These are phyloP conservation scores for Penicillium roqueforti DNA, from an alignment of 495 filamentous ascomycete species.

Conservation along the genomic window DNA sequence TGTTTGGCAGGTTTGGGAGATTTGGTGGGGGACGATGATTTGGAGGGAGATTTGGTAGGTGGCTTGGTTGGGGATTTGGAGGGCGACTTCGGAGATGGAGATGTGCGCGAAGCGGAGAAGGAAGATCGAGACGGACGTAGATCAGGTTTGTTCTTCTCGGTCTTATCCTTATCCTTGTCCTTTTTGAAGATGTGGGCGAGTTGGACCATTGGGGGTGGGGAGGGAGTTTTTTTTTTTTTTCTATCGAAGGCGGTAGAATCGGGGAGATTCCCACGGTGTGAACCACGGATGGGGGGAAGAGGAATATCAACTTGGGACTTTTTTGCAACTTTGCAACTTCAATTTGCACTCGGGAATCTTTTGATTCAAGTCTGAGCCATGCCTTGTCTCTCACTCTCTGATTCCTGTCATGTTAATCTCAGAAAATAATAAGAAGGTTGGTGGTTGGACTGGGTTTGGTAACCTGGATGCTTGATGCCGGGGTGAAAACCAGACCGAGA, in stretches of 20 bases:
- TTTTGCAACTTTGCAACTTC: not conserved
- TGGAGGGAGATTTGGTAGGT: slow-evolving; percentile 14
- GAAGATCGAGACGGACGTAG: slow-evolving; percentile 21
- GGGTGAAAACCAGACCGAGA: not conserved
- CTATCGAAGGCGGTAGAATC: slow-evolving; percentile 48
- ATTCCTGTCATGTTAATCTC: not conserved
- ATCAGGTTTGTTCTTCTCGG: slow-evolving; percentile 6
- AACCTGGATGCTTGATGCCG: not conserved
- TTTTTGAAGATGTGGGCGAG: slow-evolving; percentile 39
- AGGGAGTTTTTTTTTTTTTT: slow-evolving; percentile 17
- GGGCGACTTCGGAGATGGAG: slow-evolving; percentile 5
- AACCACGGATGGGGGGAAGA: not conserved
- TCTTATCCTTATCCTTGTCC: slow-evolving; percentile 34
- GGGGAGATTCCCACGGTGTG: slow-evolving; percentile 36
- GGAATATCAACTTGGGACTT: not conserved
- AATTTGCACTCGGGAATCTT: not conserved
- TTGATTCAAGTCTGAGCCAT: not conserved
- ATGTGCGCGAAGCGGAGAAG: slow-evolving; percentile 23
- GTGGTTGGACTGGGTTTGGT: not conserved
- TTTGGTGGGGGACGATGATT: slow-evolving; percentile 19
- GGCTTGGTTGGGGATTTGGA: slow-evolving; percentile 15
- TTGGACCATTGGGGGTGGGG: slow-evolving; percentile 30
- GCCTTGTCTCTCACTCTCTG: not conserved
- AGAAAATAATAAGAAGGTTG: not conserved
- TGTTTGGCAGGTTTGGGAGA: slow-evolving; percentile 28